Evolutionary conservation across 495 filamentous ascomycete genomes (phyloP).

Genomic region (Podospora anserina): DNA sequence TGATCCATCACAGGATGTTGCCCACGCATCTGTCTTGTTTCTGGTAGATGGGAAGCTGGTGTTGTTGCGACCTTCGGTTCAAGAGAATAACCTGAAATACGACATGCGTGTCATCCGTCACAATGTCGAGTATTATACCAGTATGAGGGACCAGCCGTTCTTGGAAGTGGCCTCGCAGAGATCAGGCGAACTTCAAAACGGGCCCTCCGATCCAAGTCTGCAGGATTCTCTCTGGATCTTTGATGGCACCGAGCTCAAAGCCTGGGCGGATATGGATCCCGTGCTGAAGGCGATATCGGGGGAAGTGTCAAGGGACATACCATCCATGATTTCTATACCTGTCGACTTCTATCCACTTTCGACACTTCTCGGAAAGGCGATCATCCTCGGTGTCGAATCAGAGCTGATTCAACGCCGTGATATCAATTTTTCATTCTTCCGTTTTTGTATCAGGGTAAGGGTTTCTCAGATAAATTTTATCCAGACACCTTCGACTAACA

Average conservation of each 20-base stretch:
- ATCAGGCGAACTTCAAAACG: slow-evolving; percentile 23
- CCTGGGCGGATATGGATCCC: slow-evolving; percentile 90
- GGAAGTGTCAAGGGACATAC: slow-evolving; percentile 58
- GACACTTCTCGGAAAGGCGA: slow-evolving; percentile 74
- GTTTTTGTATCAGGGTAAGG: slow-evolving; percentile 72
- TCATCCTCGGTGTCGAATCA: slow-evolving; percentile 85
- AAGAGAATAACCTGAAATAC: slow-evolving; percentile 80
- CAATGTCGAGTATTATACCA: slow-evolving; percentile 89
- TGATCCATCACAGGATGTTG: slow-evolving; percentile 93
- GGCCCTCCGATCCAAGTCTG: slow-evolving; percentile 52
- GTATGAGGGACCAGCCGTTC: slow-evolving; percentile 81
- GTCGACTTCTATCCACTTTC: slow-evolving; percentile 95
- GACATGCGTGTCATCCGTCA: slow-evolving; percentile 96
- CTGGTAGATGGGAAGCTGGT: slow-evolving; percentile 95
- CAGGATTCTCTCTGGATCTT: slow-evolving; percentile 93
- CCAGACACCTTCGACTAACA: slow-evolving; percentile 10
- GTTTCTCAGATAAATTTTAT: not conserved
- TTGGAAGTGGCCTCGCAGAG: slow-evolving; percentile 28
- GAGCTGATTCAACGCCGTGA: slow-evolving; percentile 90
- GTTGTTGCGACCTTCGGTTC: slow-evolving; percentile 78
- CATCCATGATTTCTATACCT: slow-evolving; percentile 59
- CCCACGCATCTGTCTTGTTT: slow-evolving; percentile 89
- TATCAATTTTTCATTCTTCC: slow-evolving; percentile 79
- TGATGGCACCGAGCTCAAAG: slow-evolving; percentile 75
- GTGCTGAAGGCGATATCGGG: slow-evolving; percentile 65